Evolutionary conservation across 345 rosid species (phyloP).

Genomic region (Melaleuca alternifolia): DNA sequence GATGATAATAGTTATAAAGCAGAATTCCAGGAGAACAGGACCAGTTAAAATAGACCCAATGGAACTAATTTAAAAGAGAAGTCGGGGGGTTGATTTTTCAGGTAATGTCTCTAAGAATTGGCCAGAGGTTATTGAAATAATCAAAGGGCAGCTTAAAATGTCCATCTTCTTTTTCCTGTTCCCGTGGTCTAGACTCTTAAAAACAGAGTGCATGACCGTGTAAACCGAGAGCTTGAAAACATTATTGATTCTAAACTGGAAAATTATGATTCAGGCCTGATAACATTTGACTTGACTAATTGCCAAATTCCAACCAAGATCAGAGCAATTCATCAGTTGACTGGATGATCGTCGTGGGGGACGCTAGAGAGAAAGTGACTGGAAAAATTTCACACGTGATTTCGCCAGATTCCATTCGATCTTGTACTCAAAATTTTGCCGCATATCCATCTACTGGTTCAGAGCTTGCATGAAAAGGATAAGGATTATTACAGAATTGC

Average conservation of each 20-base stretch:
- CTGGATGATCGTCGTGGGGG: not conserved
- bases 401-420: not conserved
- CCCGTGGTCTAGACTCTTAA: not conserved
- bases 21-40: not conserved
- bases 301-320: not conserved
- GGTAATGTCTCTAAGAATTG: not conserved
- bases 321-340: not conserved
- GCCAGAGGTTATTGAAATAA: not conserved
- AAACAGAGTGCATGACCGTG: not conserved
- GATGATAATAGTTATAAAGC: not conserved
- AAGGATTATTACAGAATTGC: not conserved
- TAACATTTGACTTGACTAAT: not conserved
- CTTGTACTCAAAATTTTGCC: not conserved
- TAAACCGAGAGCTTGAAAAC: not conserved
- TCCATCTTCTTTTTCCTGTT: not conserved
- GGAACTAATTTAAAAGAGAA: not conserved
- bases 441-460: not conserved
- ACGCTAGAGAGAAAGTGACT: not conserved
- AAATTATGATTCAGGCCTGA: not conserved
- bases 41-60: not conserved
- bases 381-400: not conserved
- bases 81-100: not conserved
- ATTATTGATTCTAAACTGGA: not conserved
- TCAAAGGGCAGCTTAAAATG: not conserved
- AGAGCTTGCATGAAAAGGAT: too few relatives aligned